These are phyloP conservation scores for Plenodomus biglobosus DNA, from an alignment of 2,329 filamentous ascomycete species.

Conservation along the genomic window DNA sequence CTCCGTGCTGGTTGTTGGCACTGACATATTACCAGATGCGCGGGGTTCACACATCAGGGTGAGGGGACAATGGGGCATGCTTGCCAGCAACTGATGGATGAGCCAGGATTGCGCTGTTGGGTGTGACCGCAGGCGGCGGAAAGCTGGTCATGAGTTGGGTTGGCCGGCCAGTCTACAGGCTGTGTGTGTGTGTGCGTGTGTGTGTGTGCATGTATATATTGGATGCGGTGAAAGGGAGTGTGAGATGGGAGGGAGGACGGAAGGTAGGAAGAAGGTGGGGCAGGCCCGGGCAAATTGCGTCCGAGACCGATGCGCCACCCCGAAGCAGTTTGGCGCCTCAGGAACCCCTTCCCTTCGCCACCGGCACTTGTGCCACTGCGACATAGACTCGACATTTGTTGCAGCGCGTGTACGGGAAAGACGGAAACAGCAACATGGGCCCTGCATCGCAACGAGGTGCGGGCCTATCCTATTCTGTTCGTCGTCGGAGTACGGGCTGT, in stretches of 20 bases:
- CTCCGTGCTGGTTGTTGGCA: background rate
- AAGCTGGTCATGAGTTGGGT: no score
- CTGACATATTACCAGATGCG: background rate
- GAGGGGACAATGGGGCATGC: no score
- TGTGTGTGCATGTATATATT: no score
- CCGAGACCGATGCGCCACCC: background rate
- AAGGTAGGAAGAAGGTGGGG: no score
- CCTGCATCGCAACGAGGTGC: background rate
- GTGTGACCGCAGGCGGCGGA: background rate
- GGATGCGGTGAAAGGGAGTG: background rate
- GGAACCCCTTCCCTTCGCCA: background rate
- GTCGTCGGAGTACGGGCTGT: background rate
- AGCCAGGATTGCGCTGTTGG: no score
- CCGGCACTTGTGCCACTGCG: no score
- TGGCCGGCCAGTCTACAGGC: no score
- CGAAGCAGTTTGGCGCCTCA: background rate
- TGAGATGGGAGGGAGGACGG: no score
- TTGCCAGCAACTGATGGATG: no score
- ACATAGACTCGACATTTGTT: no score
- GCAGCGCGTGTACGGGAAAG: no score
- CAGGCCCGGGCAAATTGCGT: background rate
- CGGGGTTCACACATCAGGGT: no score
- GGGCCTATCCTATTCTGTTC: background rate
- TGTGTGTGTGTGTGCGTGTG: background rate
- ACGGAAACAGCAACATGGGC: background rate